Base-by-base conservation (phyloP, 257 asterid genomes). In the Verbascum thapsus region DNA sequence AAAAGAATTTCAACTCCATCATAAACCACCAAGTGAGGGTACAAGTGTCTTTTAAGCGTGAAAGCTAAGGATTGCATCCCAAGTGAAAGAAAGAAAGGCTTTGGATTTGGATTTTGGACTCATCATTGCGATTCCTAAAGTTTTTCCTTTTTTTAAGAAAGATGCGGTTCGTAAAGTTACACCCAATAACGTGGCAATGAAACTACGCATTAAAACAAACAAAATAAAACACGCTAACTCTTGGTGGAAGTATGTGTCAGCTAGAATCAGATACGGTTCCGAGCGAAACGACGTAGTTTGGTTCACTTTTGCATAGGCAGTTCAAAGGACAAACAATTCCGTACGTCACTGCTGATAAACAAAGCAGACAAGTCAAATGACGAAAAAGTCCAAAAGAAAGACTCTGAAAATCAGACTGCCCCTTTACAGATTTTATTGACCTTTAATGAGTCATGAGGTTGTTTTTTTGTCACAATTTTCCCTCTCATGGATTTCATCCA, bases 271-370 rank as follows among this genome's bases (percentile, higher is more conserved):
- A n/a, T n/a, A n/a, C n/a, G n/a, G n/a, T n/a, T n/a, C n/a, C n/a
- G n/a, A n/a, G n/a, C n/a, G n/a, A n/a, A n/a, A n/a, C n/a, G n/a
- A n/a, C n/a, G n/a, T n/a, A n/a, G n/a, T 22, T 49, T 59, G 13
- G 30, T 12, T n/a, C n/a, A n/a, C n/a, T n/a, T n/a, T n/a, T n/a
- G n/a, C n/a, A n/a, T n/a, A n/a, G n/a, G n/a, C n/a, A n/a, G n/a
- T 60, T 3, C 12, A 4, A 40, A 53, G 63, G 71, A n/a, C n/a
- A n/a, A n/a, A 55, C 63, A 61, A 30, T n/a, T 67, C 70, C 74
- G 70, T 73, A 73, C 73, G 73, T 39, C 66, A 59, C 54, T 10
- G 51, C 58, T 69, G 37, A 47, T 13, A 42, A 53, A 32, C 48
- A 19, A 40, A 8, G 22, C 8, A 16, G 71, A 50, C 26, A 38